Percentiles rank a stretch among this genome's conserved stretches.
Evolutionary conservation across 1,284 basidiomycete species (phyloP).

Genomic region (Microbotryomycetes sp.): DNA sequence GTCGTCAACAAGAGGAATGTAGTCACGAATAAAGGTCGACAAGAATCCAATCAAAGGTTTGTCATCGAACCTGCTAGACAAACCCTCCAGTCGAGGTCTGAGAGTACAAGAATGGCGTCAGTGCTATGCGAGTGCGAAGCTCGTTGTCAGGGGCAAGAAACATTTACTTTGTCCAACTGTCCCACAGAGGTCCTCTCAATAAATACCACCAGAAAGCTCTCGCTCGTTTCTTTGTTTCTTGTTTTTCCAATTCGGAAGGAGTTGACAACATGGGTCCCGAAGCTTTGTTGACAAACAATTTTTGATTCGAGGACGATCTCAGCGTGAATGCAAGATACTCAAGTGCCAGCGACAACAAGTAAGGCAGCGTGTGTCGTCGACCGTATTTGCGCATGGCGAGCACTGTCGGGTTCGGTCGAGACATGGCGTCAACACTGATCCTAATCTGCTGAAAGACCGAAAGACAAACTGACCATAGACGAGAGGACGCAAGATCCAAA

Average conservation of each 20-base stretch:
- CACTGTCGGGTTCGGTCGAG: conserved; percentile 19
- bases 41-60: conserved; percentile 43
- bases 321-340: conserved; percentile 39
- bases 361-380: conserved; percentile 36
- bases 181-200: conserved; percentile 45
- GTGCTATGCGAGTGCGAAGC: not conserved
- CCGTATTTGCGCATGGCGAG: conserved; percentile 37
- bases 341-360: conserved; percentile 39
- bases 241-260: conserved; percentile 40
- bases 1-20: conserved; percentile 46
- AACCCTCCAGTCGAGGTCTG: conserved; percentile 39
- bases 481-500: conserved; percentile 41
- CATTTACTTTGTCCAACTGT: conserved; percentile 41
- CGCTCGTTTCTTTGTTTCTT: conserved; percentile 42
- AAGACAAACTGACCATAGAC: conserved; percentile 40
- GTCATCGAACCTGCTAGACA: conserved; percentile 39
- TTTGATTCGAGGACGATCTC: conserved; percentile 19
- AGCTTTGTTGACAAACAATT: conserved; percentile 16
- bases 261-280: conserved; percentile 21
- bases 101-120: not conserved
- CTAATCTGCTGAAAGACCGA: too few relatives aligned
- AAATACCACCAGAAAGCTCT: conserved; percentile 46
- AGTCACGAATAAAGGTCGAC: conserved; percentile 42
- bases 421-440: not conserved
- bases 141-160: not conserved